phyloP scores from a whole-genome alignment of 1,139 yeast genomes.

The Barnettozyma hawaiiensis region DNA sequence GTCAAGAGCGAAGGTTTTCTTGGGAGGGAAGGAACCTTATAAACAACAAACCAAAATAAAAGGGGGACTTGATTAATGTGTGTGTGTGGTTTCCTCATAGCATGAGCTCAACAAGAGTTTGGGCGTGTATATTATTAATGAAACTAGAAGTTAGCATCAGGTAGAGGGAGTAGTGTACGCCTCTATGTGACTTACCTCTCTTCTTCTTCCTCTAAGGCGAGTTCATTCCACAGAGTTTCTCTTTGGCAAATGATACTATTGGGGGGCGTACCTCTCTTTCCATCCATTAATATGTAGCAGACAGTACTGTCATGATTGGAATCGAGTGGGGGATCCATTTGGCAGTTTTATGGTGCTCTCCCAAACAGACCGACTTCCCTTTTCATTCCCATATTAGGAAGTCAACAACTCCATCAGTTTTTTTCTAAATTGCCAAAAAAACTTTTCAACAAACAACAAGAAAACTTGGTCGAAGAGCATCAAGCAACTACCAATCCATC shows the following conservation, averaged over 20 bases:
- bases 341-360: too few relatives aligned
- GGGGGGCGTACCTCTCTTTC: too few relatives aligned
- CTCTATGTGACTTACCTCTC: neutral
- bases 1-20: neutral
- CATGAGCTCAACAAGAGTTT: neutral
- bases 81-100: neutral
- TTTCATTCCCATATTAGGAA: constrained; percentile 10
- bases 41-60: too few relatives aligned
- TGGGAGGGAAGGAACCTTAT: neutral
- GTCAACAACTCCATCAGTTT: constrained; percentile 7
- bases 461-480: too few relatives aligned
- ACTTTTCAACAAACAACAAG: neutral
- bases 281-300: too few relatives aligned
- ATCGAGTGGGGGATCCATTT: too few relatives aligned
- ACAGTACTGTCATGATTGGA: too few relatives aligned
- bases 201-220: neutral
- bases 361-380: too few relatives aligned
- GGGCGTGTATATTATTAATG: constrained; percentile 1
- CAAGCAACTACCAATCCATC: neutral
- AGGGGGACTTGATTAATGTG: neutral
- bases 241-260: too few relatives aligned
- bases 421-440: constrained; percentile 2
- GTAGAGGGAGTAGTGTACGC: neutral
- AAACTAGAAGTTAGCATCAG: neutral
- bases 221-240: too few relatives aligned